A percentile compares a stretch with the other conserved stretches of the same genome.
Evolutionary conservation across 805 yeast genomes (phyloP).

Genomic region (Tetrapisispora arboricola): DNA sequence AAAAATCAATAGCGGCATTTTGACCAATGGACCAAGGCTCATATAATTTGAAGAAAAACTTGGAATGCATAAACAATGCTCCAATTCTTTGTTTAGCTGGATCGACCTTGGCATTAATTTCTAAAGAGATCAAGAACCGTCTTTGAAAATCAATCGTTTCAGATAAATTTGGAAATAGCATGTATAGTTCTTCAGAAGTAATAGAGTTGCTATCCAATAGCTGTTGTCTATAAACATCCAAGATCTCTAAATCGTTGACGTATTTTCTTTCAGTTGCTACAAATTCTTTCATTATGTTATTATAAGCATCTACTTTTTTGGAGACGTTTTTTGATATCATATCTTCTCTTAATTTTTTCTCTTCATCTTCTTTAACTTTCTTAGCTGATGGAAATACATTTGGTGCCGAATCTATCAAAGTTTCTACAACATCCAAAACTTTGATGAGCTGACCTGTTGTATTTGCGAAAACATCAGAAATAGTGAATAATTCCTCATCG

Average conservation of each 20-base stretch:
- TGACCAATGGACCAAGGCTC: slow-evolving; percentile 94
- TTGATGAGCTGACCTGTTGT: slow-evolving; percentile 67
- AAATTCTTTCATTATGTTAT: slow-evolving; percentile 70
- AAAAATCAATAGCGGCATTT: slow-evolving; percentile 73
- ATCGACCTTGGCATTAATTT: slow-evolving; percentile 72
- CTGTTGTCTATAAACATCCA: slow-evolving; percentile 58
- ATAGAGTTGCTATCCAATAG: slow-evolving; percentile 55
- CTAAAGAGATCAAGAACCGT: slow-evolving; percentile 77
- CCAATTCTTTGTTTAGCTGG: slow-evolving; percentile 77
- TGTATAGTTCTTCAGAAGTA: slow-evolving; percentile 68
- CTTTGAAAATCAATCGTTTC: slow-evolving; percentile 88
- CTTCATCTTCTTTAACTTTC: slow-evolving; percentile 21
- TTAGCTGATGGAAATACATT: slow-evolving; percentile 30
- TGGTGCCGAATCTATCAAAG: slow-evolving; percentile 48
- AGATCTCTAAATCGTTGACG: slow-evolving; percentile 78
- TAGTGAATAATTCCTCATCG: slow-evolving; percentile 79
- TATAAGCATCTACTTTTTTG: slow-evolving; percentile 24
- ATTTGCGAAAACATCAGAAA: slow-evolving; percentile 80
- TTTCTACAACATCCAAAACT: slow-evolving; percentile 61
- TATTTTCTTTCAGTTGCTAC: slow-evolving; percentile 86
- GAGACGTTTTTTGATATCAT: slow-evolving; percentile 12
- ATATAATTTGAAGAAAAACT: slow-evolving; percentile 76
- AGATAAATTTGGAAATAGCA: slow-evolving; percentile 73
- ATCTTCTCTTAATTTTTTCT: slow-evolving; percentile 8
- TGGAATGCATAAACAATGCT: slow-evolving; percentile 75